Conservation (phyloP, 805 yeast genomes). For the Barnettozyma botsteinii region DNA sequence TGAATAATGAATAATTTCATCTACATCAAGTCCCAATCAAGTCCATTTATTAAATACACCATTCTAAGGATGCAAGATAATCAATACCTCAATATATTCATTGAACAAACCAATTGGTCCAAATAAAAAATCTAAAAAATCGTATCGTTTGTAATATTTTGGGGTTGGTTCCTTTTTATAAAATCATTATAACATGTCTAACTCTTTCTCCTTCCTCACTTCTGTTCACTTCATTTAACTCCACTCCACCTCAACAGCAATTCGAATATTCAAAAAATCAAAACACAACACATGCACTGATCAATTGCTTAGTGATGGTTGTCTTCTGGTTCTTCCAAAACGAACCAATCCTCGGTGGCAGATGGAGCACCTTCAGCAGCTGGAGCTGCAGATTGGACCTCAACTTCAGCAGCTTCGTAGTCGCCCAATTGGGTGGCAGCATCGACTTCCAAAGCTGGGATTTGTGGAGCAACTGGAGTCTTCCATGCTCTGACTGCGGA, state of each 20-base stretch:
- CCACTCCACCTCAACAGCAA: background rate
- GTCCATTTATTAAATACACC: background rate
- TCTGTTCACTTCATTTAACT: background rate
- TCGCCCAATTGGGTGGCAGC: slow-evolving; percentile 59
- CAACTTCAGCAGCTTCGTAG: slow-evolving; percentile 69
- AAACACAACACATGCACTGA: no score
- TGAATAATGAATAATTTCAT: background rate
- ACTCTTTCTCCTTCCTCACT: background rate
- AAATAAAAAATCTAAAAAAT: background rate
- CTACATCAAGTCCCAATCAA: background rate
- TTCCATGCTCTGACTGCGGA: slow-evolving; percentile 78
- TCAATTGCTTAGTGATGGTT: slow-evolving; percentile 44
- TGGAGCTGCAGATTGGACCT: slow-evolving; percentile 40
- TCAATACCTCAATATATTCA: slow-evolving; percentile 1
- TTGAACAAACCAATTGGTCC: background rate
- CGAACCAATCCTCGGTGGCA: slow-evolving; percentile 63
- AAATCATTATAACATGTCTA: background rate
- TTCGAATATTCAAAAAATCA: background rate
- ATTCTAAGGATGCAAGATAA: background rate
- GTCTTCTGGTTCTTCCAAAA: slow-evolving; percentile 64
- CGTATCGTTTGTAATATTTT: slow-evolving; percentile 3
- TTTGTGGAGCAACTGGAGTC: slow-evolving; percentile 70
- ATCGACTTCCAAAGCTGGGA: slow-evolving; percentile 66
- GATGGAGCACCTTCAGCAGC: slow-evolving; percentile 39
- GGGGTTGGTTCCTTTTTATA: background rate